Evolutionary conservation across 176 grass and related monocot genomes (phyloP).

Genomic region (Otatea glauca): DNA sequence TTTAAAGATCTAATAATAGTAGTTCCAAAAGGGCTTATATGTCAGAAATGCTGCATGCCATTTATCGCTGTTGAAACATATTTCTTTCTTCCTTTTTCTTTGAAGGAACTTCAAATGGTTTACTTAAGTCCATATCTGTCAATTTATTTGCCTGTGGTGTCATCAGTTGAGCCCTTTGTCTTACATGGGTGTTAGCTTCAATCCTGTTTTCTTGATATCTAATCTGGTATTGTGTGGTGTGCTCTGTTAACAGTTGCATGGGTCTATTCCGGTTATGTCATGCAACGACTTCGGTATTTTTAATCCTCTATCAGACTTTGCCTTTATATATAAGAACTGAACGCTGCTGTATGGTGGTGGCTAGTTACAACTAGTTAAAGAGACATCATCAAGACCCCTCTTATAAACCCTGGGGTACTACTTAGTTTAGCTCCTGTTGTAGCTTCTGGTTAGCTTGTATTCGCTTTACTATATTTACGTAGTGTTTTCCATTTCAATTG

Average conservation of each 20-base stretch:
- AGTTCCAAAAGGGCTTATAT: constrained; percentile 1
- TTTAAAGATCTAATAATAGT: constrained; percentile 10
- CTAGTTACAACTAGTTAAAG: constrained; percentile 5
- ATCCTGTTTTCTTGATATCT: constrained; percentile 26
- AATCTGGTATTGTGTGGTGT: constrained; percentile 14
- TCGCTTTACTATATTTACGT: constrained; percentile 20
- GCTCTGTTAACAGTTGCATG: constrained; percentile 8
- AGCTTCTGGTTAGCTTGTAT: constrained; percentile 22
- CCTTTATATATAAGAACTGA: constrained; percentile 12
- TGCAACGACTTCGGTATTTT: constrained; percentile 9
- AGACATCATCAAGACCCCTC: neutral
- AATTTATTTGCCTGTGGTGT: constrained; percentile 1
- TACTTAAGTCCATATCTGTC: neutral
- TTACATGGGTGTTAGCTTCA: constrained; percentile 7
- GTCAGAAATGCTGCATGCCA: constrained; percentile 27
- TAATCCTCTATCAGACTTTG: constrained; percentile 23
- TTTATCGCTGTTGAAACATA: constrained; percentile 27
- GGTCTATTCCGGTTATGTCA: constrained; percentile 14
- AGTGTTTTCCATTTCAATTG: constrained; percentile 28
- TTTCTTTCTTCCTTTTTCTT: constrained; percentile 6
- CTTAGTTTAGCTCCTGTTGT: constrained; percentile 6
- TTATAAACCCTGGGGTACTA: neutral
- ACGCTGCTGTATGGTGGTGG: neutral
- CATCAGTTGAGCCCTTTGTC: neutral
- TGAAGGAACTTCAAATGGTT: constrained; percentile 23